These are phyloP conservation scores for Backusella tarrabulga DNA, from an alignment of 192 early-diverging fungal species.

Conservation along the genomic window DNA sequence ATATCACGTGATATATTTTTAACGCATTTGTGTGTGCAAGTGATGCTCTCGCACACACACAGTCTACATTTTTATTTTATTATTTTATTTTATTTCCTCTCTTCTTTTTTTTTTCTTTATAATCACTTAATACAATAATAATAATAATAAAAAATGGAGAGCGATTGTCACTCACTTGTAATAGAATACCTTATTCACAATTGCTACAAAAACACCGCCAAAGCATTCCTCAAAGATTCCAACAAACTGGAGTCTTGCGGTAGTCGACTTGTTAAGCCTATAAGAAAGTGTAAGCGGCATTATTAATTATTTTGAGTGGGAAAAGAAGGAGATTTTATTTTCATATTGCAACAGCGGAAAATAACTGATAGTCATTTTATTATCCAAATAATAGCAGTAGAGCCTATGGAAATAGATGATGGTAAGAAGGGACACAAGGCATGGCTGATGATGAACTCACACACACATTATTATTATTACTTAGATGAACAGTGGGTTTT, in stretches of 20 bases:
- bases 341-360: background rate
- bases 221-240: slow-evolving; percentile 4
- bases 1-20: background rate
- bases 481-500: slow-evolving; percentile 6
- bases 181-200: slow-evolving; percentile 19
- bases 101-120: slow-evolving; percentile 4
- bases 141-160: background rate
- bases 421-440: background rate
- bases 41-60: background rate
- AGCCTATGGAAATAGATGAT: slow-evolving; percentile 5
- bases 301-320: background rate
- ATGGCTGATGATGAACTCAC: background rate
- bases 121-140: background rate
- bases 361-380: background rate
- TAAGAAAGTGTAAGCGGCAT: background rate
- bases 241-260: background rate
- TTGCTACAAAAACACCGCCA: slow-evolving; percentile 20
- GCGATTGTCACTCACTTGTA: slow-evolving; percentile 7
- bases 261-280: background rate
- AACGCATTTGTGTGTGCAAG: background rate
- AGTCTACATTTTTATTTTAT: background rate
- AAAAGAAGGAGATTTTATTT: background rate
- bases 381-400: background rate
- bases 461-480: background rate
- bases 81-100: background rate